These are phyloP conservation scores for Carallia brachiata DNA, from an alignment of 345 rosid species.

Conservation along the genomic window DNA sequence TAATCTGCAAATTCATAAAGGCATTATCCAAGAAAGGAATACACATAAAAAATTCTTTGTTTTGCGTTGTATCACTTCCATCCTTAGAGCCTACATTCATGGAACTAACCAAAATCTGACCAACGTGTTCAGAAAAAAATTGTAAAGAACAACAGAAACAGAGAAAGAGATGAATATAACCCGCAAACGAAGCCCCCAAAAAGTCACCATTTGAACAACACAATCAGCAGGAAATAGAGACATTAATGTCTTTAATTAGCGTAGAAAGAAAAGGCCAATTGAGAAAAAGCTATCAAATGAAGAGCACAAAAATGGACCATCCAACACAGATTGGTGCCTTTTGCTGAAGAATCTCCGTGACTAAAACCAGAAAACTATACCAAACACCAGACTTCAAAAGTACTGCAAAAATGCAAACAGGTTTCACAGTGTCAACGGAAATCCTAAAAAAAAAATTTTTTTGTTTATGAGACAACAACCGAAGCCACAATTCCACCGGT, in stretches of 20 bases:
- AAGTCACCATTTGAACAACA: conserved; percentile 14
- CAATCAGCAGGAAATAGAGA: conserved; percentile 9
- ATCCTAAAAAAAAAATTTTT: background rate
- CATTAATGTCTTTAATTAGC: conserved; percentile 11
- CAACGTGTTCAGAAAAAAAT: background rate
- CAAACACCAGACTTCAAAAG: background rate
- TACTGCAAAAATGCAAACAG: background rate
- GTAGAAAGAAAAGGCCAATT: background rate
- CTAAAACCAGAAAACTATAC: background rate
- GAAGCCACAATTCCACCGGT: background rate
- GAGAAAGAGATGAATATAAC: conserved; percentile 12
- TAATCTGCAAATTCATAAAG: background rate
- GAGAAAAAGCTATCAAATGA: background rate
- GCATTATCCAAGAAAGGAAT: background rate
- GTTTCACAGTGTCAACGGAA: background rate
- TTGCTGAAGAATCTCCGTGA: background rate
- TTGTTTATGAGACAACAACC: background rate
- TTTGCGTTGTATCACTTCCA: conserved; percentile 2
- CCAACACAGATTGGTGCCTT: background rate
- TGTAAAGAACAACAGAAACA: background rate
- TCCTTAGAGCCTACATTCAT: background rate
- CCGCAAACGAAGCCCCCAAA: conserved; percentile 20
- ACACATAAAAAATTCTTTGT: background rate
- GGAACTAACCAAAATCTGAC: conserved; percentile 7
- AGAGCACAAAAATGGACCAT: background rate